These are phyloP conservation scores for Cupressus sempervirens DNA, from an alignment of 75 land plant species.

Conservation along the genomic window DNA sequence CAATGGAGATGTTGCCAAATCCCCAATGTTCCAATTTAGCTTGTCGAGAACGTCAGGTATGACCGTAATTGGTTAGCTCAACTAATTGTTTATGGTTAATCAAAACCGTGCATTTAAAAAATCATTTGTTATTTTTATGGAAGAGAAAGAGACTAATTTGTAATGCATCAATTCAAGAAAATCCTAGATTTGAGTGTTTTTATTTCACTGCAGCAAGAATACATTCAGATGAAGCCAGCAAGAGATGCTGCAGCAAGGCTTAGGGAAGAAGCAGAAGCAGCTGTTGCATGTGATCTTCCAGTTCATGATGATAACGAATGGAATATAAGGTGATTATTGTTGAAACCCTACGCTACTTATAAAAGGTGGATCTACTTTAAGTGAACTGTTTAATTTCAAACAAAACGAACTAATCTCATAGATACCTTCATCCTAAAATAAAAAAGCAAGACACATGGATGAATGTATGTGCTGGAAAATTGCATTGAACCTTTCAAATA, in stretches of 20 bases:
- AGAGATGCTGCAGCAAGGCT: constrained; percentile 83
- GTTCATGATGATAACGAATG: constrained; percentile 90
- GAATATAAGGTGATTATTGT: constrained; percentile 68
- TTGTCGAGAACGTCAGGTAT: constrained; percentile 84
- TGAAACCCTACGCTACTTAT: background rate
- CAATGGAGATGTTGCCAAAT: constrained; percentile 97
- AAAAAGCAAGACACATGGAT: too few relatives aligned
- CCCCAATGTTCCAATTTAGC: constrained; percentile 88
- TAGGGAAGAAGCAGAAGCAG: constrained; percentile 69
- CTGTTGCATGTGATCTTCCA: constrained; percentile 28
- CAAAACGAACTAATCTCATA: background rate
- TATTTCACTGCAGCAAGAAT: constrained; percentile 60
- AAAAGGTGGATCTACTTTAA: background rate
- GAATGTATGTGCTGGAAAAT: background rate
- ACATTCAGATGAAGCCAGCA: constrained; percentile 56
- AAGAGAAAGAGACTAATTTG: background rate
- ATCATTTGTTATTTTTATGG: background rate
- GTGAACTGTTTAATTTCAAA: background rate
- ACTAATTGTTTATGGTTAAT: background rate
- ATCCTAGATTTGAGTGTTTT: background rate
- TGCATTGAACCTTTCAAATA: background rate
- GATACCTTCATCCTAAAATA: background rate
- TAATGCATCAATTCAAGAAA: background rate
- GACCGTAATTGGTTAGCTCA: constrained; percentile 1
- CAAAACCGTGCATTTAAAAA: background rate